These are phyloP conservation scores for Heimioporus sp. DNA, from an alignment of 768 basidiomycete species.

Conservation along the genomic window DNA sequence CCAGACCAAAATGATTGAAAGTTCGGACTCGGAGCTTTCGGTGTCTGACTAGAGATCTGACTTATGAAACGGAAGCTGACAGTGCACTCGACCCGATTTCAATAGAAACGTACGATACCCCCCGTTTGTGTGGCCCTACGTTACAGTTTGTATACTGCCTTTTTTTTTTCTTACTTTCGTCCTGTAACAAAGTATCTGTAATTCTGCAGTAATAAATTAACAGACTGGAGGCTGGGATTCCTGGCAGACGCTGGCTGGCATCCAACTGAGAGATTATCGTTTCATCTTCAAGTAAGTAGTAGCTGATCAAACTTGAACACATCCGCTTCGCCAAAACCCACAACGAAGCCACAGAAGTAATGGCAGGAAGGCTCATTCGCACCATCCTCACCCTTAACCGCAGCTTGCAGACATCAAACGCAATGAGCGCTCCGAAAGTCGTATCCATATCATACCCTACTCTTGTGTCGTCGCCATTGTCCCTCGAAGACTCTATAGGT, in stretches of 20 bases:
- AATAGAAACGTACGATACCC: not conserved
- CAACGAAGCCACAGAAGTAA: not conserved
- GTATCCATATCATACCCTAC: constrained; percentile 63
- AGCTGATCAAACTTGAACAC: no score
- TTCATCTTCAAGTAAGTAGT: no score
- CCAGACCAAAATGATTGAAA: constrained; percentile 41
- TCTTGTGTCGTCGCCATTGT: constrained; percentile 50
- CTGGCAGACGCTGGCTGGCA: no score
- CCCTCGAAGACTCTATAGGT: constrained; percentile 64
- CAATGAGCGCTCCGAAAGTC: constrained; percentile 13
- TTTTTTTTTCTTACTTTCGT: no score
- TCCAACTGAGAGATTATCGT: no score
- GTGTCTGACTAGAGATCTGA: not conserved
- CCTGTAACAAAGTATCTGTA: no score
- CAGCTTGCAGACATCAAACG: constrained; percentile 13
- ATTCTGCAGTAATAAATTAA: no score
- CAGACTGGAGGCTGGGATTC: no score
- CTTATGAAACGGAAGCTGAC: no score
- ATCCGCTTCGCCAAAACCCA: no score
- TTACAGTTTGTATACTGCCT: no score
- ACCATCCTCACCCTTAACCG: constrained; percentile 2
- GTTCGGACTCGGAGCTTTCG: constrained; percentile 1
- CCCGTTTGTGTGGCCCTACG: not conserved
- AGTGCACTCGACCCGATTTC: not conserved
- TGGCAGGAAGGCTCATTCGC: constrained; percentile 16